Conservation (phyloP, 139 green algal genomes). For the Auxenochlorella pyrenoidosa region DNA sequence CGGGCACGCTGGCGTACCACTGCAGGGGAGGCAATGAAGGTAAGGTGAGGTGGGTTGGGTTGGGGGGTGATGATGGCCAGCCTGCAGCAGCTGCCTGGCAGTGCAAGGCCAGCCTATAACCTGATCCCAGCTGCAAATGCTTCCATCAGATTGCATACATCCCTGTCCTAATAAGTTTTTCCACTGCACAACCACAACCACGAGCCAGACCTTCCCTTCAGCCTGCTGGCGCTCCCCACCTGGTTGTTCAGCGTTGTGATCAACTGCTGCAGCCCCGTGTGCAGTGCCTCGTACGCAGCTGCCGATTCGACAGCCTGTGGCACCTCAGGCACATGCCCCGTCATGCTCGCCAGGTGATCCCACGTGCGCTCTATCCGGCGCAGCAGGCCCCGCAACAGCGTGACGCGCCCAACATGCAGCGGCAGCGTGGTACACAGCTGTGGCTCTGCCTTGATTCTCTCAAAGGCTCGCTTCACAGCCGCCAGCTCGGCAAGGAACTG, state of each 20-base stretch:
- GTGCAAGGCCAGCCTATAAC: not conserved
- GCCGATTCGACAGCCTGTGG: slow-evolving; percentile 69
- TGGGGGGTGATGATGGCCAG: not conserved
- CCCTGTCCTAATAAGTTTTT: not conserved
- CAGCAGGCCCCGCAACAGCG: slow-evolving; percentile 12
- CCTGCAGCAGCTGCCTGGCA: not conserved
- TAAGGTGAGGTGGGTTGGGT: too few species aligned
- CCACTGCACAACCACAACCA: too few species aligned
- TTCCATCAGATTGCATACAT: not conserved
- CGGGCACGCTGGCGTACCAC: slow-evolving; percentile 81
- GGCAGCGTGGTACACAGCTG: not conserved
- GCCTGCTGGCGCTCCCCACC: not conserved
- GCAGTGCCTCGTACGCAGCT: slow-evolving; percentile 72
- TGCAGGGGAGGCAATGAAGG: not conserved
- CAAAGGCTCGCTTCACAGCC: not conserved
- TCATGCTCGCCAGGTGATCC: slow-evolving; percentile 4
- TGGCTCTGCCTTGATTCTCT: slow-evolving; percentile 9
- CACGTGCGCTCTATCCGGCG: slow-evolving; percentile 1
- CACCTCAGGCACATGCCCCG: slow-evolving; percentile 60
- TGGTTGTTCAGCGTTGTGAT: slow-evolving; percentile 82
- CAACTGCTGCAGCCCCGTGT: slow-evolving; percentile 81
- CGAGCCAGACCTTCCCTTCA: too few species aligned
- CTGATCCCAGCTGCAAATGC: not conserved
- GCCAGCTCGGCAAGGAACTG: slow-evolving; percentile 10
- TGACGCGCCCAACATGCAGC: not conserved